Conservation (phyloP, 192 early-diverging fungal species). For the Coemansia sp. region DNA sequence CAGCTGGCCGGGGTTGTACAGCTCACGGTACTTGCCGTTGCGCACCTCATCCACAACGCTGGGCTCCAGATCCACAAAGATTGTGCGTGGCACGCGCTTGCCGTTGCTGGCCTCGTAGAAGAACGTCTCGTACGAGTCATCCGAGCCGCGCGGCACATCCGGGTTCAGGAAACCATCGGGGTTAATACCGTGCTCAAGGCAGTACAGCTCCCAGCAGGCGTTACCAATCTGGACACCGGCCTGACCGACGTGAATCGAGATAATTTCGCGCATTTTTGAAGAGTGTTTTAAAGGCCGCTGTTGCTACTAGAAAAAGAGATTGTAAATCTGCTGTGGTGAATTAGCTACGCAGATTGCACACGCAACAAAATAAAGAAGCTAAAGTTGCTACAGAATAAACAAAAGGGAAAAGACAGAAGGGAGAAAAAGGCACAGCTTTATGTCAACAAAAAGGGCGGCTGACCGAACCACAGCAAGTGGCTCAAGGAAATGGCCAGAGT, state of each 20-base stretch:
- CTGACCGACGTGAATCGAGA: conserved; percentile 78
- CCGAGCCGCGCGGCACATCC: conserved; percentile 42
- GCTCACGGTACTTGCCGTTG: conserved; percentile 94
- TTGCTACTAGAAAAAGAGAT: conserved; percentile 14
- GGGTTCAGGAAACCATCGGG: conserved; percentile 76
- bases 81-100: conserved; percentile 99
- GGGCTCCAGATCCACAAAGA: conserved; percentile 97
- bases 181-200: conserved; percentile 94
- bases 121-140: conserved; percentile 98
- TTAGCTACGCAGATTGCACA: conserved; percentile 14
- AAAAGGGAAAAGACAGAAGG: conserved; percentile 3
- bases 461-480: conserved; percentile 5
- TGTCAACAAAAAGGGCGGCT: conserved; percentile 38
- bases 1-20: conserved; percentile 94
- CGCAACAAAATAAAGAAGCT: conserved; percentile 7
- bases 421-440: conserved; percentile 10
- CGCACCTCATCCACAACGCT: conserved; percentile 99
- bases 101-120: conserved; percentile 98
- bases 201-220: conserved; percentile 99
- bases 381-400: neutral
- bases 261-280: conserved; percentile 71
- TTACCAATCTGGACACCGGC: conserved; percentile 99
- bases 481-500: conserved; percentile 6
- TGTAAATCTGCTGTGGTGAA: conserved; percentile 2
- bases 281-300: conserved; percentile 12